Percentiles rank a stretch among this genome's conserved stretches.
Conservation (phyloP, 371 early-diverging fungal genomes). For the Entomophthora muscae region DNA sequence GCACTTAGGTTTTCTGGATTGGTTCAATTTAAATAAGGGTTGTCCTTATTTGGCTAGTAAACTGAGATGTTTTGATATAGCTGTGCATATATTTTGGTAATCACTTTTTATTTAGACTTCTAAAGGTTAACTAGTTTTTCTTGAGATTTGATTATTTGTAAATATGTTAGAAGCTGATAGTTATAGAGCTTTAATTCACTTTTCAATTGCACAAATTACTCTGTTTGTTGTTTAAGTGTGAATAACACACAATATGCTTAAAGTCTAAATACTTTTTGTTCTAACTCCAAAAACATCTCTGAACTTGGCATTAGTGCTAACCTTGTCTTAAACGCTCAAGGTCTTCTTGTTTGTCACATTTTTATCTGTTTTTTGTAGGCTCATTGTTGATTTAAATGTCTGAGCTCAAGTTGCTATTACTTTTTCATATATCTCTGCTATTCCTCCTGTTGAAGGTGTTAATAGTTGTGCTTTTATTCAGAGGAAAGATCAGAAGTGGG, state of each 20-base stretch:
- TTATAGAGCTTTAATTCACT: conserved; percentile 60
- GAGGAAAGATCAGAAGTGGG: conserved; percentile 7
- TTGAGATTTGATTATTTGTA: conserved; percentile 54
- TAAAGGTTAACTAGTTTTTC: conserved; percentile 65
- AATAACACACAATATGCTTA: conserved; percentile 63
- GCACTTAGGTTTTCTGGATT: conserved; percentile 56
- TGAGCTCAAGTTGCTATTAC: conserved; percentile 37
- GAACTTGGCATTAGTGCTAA: conserved; percentile 52
- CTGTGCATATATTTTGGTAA: conserved; percentile 88
- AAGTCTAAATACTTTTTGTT: conserved; percentile 54
- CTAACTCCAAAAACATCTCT: conserved; percentile 57
- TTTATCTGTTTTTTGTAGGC: conserved; percentile 43
- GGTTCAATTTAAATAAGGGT: conserved; percentile 59
- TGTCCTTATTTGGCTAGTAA: conserved; percentile 70
- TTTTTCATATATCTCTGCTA: conserved; percentile 40
- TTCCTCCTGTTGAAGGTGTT: conserved; percentile 51
- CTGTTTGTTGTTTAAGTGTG: conserved; percentile 65
- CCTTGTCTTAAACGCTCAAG: conserved; percentile 43
- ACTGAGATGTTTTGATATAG: conserved; percentile 87
- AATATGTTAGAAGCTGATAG: conserved; percentile 37
- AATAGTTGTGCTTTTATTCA: conserved; percentile 10
- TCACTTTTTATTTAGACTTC: conserved; percentile 79
- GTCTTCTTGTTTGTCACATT: conserved; percentile 17
- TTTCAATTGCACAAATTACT: conserved; percentile 40
- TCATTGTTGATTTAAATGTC: conserved; percentile 35